Base-by-base conservation (phyloP, 2,329 filamentous ascomycete genomes). In the Pseudogymnoascus sp. region DNA sequence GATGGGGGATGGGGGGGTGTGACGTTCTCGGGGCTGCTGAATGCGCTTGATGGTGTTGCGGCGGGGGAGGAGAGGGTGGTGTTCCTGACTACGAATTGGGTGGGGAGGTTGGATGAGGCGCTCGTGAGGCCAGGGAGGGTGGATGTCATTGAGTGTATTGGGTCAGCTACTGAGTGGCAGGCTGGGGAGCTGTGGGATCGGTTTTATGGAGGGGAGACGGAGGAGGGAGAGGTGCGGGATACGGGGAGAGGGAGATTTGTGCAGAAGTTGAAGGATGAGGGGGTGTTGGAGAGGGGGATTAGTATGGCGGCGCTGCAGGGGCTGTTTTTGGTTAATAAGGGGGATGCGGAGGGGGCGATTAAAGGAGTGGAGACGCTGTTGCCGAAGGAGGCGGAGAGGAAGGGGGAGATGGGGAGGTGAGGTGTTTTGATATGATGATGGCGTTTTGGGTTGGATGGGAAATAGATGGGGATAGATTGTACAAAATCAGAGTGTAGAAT, bases 231-330 rank as follows among this genome's bases (percentile, higher is more conserved):
- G 27, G 84, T 95, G 60, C 82, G 85, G 15, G 79, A 82, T 60
- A 79, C 58, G 10, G 48, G 61, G 21, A 67, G 67, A 1, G 27
- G 63, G 48, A 45, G 31, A 13, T 66, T 64, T 21, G 62, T 55
- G 37, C 48, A 62, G 8, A 67, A 66, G 60, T 48, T 71, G 4
- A 63, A 68, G n/a, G 40, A 45, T 25, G 40, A 27, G 40, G 40
- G 40, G 21, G 40, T 45, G 40, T 7, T 45, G 40, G 40, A 45
- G 21, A 27, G 40, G 33, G 25, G 58, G 63, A 89, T 91, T 13
- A 97, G 92, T 72, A 92, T 93, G 4, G 94, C 94, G 29, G 91
- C 92, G 21, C 85, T 99, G 31, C 94, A 99, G 75, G 94, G 94
- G 0, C 76, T 99, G 48, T 99, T 99, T 74, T 74, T 97, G 73